phyloP scores from a whole-genome alignment of 345 rosid genomes.

The Ricinus communis region DNA sequence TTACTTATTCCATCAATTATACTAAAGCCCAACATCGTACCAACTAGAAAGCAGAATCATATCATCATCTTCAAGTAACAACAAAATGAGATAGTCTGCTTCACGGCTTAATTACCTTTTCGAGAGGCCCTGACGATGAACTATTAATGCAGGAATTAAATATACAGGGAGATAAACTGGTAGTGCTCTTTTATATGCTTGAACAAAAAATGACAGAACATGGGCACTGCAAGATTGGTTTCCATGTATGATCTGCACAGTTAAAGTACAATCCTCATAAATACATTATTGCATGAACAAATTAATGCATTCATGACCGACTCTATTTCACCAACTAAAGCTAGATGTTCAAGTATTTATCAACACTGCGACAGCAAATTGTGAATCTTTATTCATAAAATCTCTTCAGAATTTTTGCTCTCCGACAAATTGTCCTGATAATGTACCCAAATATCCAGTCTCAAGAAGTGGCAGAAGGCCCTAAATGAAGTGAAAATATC shows the following conservation, averaged over 20 bases:
- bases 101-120: constrained; percentile 50
- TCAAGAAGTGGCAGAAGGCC: too few species aligned
- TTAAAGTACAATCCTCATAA: constrained; percentile 11
- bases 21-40: not conserved
- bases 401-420: too few species aligned
- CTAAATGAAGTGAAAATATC: too few species aligned
- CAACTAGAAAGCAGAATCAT: not conserved
- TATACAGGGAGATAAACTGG: constrained; percentile 94
- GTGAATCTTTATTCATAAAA: too few species aligned
- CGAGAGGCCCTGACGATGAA: constrained; percentile 80
- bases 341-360: not conserved
- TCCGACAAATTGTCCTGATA: too few species aligned
- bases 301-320: not conserved
- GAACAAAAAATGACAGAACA: constrained; percentile 56
- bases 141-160: constrained; percentile 82
- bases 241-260: constrained; percentile 84
- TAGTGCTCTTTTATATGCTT: constrained; percentile 85
- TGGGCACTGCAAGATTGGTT: constrained; percentile 73
- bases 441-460: too few species aligned
- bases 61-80: not conserved
- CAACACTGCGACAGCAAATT: too few species aligned
- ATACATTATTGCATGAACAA: not conserved
- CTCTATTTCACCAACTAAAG: constrained; percentile 6
- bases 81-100: constrained; percentile 6
- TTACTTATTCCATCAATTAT: not conserved